Evolutionary conservation across 1,139 yeast species (phyloP).

Genomic region (Scheffersomyces parashehatae): DNA sequence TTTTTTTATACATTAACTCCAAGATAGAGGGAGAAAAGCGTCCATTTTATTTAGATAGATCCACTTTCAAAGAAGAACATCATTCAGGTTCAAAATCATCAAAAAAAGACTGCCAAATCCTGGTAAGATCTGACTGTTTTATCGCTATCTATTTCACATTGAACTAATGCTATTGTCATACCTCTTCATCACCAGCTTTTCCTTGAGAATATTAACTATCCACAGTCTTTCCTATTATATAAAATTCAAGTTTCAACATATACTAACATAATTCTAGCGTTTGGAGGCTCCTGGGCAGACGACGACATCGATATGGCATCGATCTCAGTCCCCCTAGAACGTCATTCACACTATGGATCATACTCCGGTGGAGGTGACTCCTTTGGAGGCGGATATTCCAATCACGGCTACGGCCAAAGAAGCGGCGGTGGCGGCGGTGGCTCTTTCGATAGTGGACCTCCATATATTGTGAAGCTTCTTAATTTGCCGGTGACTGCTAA

Average conservation of each 20-base stretch:
- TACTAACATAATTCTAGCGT: constrained; percentile 8
- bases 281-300: constrained; percentile 76
- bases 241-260: too few relatives aligned
- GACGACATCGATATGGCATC: constrained; percentile 71
- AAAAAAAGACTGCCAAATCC: too few relatives aligned
- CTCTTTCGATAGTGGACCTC: constrained; percentile 44
- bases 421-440: constrained; percentile 11
- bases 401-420: constrained; percentile 7
- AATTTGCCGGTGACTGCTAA: constrained; percentile 48
- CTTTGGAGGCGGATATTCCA: constrained; percentile 5
- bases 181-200: not conserved
- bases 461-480: constrained; percentile 56
- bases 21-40: too few relatives aligned
- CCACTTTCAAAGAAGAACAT: too few relatives aligned
- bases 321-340: constrained; percentile 54
- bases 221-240: not conserved
- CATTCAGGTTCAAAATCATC: too few relatives aligned
- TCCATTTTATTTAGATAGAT: too few relatives aligned
- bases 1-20: too few relatives aligned
- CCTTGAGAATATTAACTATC: constrained; percentile 2
- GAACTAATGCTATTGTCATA: too few relatives aligned
- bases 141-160: too few relatives aligned
- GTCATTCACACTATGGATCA: constrained; percentile 7
- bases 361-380: constrained; percentile 5
- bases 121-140: too few relatives aligned